Evolutionary conservation across 1,139 yeast species (phyloP).

Genomic region (Pichia sp.): DNA sequence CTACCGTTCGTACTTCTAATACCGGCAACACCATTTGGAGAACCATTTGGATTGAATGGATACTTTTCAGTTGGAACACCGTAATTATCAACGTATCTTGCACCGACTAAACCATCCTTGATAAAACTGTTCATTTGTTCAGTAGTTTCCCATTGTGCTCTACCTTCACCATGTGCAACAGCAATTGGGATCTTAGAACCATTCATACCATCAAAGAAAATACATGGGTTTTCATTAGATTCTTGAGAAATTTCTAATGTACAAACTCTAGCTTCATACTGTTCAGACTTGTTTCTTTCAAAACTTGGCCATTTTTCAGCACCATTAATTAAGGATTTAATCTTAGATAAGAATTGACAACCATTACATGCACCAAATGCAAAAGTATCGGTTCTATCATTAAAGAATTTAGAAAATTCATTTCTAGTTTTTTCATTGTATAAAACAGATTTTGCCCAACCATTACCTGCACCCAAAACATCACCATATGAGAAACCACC

Average conservation of each 20-base stretch:
- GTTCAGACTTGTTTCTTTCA: conserved; percentile 87
- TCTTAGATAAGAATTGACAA: conserved; percentile 90
- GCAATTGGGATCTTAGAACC: conserved; percentile 92
- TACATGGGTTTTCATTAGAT: conserved; percentile 42
- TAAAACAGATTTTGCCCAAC: conserved; percentile 98
- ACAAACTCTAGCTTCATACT: conserved; percentile 92
- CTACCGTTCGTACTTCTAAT: conserved; percentile 86
- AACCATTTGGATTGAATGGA: conserved; percentile 96
- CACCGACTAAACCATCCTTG: conserved; percentile 49
- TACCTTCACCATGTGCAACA: conserved; percentile 99
- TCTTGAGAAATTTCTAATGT: conserved; percentile 75
- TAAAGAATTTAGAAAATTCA: conserved; percentile 77
- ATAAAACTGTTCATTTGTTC: conserved; percentile 42
- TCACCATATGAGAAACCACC: conserved; percentile 99
- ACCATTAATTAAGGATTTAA: conserved; percentile 87
- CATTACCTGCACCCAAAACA: conserved; percentile 97
- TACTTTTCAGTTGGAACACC: conserved; percentile 76
- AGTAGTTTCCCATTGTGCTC: conserved; percentile 60
- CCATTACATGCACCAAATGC: conserved; percentile 99
- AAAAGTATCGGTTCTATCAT: conserved; percentile 82
- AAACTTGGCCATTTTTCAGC: conserved; percentile 96
- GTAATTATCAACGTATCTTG: conserved; percentile 85
- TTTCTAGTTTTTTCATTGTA: conserved; percentile 72
- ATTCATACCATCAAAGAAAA: conserved; percentile 85
- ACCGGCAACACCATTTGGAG: conserved; percentile 91